Percentiles rank a stretch among this genome's conserved stretches.
Conservation (phyloP, 441 rosid genomes). For the Populus hybrid region DNA sequence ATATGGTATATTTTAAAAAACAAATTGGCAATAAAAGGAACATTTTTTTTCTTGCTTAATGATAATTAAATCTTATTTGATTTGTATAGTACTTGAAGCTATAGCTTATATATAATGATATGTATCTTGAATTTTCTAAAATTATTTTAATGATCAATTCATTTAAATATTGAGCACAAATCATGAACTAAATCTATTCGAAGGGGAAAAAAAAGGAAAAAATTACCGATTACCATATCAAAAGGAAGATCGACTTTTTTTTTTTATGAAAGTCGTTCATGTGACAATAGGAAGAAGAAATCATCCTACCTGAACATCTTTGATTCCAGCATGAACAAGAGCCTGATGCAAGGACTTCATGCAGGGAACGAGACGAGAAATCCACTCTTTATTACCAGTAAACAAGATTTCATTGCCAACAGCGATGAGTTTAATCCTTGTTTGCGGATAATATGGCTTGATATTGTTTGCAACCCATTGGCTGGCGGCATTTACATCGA, state of each 20-base stretch:
- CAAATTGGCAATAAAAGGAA: background rate
- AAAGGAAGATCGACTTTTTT: background rate
- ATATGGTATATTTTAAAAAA: too few relatives aligned
- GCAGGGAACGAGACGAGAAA: conserved; percentile 53
- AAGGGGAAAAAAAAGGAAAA: background rate
- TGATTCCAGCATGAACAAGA: conserved; percentile 34
- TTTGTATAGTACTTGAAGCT: too few relatives aligned
- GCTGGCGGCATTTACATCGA: conserved; percentile 42
- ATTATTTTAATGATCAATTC: background rate
- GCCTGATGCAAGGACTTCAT: conserved; percentile 55
- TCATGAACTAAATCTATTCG: background rate
- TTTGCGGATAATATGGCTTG: conserved; percentile 45
- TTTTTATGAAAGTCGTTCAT: background rate
- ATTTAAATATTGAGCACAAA: background rate
- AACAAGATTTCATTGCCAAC: conserved; percentile 70
- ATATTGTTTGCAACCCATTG: conserved; percentile 49
- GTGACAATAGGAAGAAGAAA: background rate
- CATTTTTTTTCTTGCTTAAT: background rate
- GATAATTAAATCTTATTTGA: background rate
- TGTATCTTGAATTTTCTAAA: background rate
- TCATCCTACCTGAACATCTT: conserved; percentile 31
- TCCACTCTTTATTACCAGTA: conserved; percentile 42
- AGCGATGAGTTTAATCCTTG: conserved; percentile 46
- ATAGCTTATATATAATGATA: too few relatives aligned
- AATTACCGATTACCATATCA: background rate